Base-by-base conservation (phyloP, 306 rosid species). In the Gleditsia sinensis region DNA sequence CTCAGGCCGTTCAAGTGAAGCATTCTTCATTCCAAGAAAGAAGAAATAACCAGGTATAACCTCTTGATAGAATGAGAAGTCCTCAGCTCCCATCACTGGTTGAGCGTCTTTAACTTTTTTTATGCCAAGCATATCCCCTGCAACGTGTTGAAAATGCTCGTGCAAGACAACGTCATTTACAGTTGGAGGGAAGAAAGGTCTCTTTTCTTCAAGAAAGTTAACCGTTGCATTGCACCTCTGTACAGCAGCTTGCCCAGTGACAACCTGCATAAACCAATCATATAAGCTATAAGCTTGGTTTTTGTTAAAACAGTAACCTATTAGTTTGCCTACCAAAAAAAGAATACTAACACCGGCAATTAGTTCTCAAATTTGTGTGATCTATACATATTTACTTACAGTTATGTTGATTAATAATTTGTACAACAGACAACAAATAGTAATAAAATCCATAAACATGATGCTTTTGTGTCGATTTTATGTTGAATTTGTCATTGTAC, bases 171-270 rank as follows among this genome's bases (percentile, higher is more conserved):
- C 82, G 7, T 83, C 66, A 74, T 91, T 91, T 71, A 91, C n/a
- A 0, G 93, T 87, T 7, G 88, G 83, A 17, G 96, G 98, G 77
- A 62, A 86, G 69, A 49, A 63, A 28, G 84, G 82, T 11, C 42
- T 71, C 73, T 32, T 77, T 4, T 67, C 82, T 2, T 85, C 87
- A 23, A 64, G 24, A 77, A 91, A 94, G 68, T 64, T 43, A 24
- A 94, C 90, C 0, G 84, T 88, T 19, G 95, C 97, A 75, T 87
- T 91, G 86, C 98, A 91, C 84, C 95, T 87, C 24, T 88, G 97
- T 33, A 94, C 98, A 0, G 89, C 68, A 66, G 98, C 97, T 82
- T 94, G 98, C 16, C 87, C 89, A 3, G 33, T 78, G 68, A 90
- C 86, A 71, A 91, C 93, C 96, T 92, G 80, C 72, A 27, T 25